Evolutionary conservation across 495 filamentous ascomycete species (phyloP), one percentile per base, ranked within the genome.

Genomic region (Aspergillus baeticus): DNA sequence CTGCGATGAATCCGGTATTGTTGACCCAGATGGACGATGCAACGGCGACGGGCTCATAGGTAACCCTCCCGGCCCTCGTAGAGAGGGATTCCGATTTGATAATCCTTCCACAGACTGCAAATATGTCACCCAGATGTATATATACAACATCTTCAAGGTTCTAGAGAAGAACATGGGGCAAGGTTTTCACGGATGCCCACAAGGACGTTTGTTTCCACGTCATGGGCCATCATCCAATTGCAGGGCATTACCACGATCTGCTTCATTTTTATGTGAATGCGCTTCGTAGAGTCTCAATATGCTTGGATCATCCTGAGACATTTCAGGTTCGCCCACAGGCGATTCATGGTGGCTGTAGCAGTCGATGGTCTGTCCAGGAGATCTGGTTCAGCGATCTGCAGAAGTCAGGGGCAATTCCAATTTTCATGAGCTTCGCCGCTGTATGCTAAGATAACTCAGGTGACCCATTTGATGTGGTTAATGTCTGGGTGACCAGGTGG

Each of bases 401-500:
- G 63, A 72, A 74, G 52, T 69, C 65, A 18, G 71, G 71, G 72
- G 59, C 51, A 55, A 23, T 58, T 7, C 7, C 23, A 21, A 11
- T 45, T 29, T 42, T 11, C 39, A 45, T 53, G 10, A 45, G 48
- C 13, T 34, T 18, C 7, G 18, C 43, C 2, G n/a, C 11, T 41
- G 22, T 5, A 21, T 35, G 45, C 45, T 48, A 17, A 48, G 4
- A 6, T 11, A 13, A 31, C 47, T 46, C 21, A 72, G 69, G 69
- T 1, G 64, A 69, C 8, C 36, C 47, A 6, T 74, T 72, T 33
- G 69, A 71, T 14, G 64, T 72, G 35, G 58, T 71, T 39, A 74
- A 72, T 56, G 69, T 72, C 10, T 74, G 69, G 71, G 63, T 72
- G 20, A 74, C 71, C n/a, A 55, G 64, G 26, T 74, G 71, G 71